These are phyloP conservation scores for Plantago elongata DNA, from an alignment of 257 asterid genomes.

Conservation along the genomic window DNA sequence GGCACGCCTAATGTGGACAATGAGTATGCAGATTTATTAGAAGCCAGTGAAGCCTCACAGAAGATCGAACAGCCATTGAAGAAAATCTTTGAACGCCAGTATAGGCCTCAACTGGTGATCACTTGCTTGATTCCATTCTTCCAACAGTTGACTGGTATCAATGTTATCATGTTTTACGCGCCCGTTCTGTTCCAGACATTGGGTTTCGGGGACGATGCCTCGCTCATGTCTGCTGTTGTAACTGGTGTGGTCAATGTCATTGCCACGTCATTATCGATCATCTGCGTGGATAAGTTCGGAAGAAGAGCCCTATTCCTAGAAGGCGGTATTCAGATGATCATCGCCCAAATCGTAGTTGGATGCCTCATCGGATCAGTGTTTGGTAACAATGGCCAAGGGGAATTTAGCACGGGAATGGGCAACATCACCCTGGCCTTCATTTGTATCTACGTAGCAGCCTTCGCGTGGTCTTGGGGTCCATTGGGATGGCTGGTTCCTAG, in stretches of 20 bases:
- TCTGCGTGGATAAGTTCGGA: slow-evolving; percentile 73
- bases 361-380: slow-evolving; percentile 52
- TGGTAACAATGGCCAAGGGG: slow-evolving; percentile 34
- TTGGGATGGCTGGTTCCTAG: slow-evolving; percentile 94
- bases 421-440: slow-evolving; percentile 40
- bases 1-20: slow-evolving; percentile 57
- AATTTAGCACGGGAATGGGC: slow-evolving; percentile 43
- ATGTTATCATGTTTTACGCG: slow-evolving; percentile 86
- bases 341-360: slow-evolving; percentile 59
- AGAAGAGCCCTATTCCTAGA: slow-evolving; percentile 64
- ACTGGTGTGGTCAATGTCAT: slow-evolving; percentile 62
- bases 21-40: slow-evolving; percentile 65
- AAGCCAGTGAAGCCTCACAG: slow-evolving; percentile 67
- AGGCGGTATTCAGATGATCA: slow-evolving; percentile 78
- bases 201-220: slow-evolving; percentile 55
- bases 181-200: slow-evolving; percentile 68
- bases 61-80: slow-evolving; percentile 68
- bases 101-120: slow-evolving; percentile 58
- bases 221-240: slow-evolving; percentile 67
- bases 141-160: slow-evolving; percentile 85
- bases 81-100: slow-evolving; percentile 51
- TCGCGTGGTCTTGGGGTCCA: slow-evolving; percentile 85
- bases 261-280: slow-evolving; percentile 57
- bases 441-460: slow-evolving; percentile 45
- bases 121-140: slow-evolving; percentile 66